phyloP scores from a whole-genome alignment of 208 protist species.

The Polymyxa betae region DNA sequence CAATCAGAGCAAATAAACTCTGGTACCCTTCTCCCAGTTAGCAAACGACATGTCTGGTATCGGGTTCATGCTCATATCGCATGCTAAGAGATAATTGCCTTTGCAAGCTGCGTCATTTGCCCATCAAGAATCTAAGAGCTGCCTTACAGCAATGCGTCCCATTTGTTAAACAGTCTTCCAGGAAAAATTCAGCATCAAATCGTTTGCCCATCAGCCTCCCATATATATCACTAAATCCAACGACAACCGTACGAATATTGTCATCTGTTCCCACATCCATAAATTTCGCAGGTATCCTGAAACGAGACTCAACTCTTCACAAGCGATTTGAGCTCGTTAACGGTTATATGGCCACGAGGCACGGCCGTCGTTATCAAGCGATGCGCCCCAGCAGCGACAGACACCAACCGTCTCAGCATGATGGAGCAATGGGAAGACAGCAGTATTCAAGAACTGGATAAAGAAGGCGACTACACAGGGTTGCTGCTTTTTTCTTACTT shows the following conservation, averaged over 20 bases:
- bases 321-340: not conserved
- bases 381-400: too few relatives aligned
- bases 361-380: too few relatives aligned
- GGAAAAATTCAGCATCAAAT: slow-evolving; percentile 55
- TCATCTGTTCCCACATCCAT: not conserved
- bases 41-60: slow-evolving; percentile 19
- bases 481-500: too few relatives aligned
- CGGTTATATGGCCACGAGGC: not conserved
- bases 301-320: not conserved
- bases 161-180: slow-evolving; percentile 26
- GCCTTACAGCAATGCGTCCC: slow-evolving; percentile 40
- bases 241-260: not conserved
- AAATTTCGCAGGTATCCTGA: not conserved
- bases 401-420: too few relatives aligned
- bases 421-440: too few relatives aligned
- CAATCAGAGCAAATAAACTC: not conserved
- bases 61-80: slow-evolving; percentile 54
- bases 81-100: slow-evolving; percentile 53
- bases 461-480: too few relatives aligned
- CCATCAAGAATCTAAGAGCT: too few relatives aligned
- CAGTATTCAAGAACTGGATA: too few relatives aligned
- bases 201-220: slow-evolving; percentile 50
- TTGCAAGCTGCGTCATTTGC: not conserved
- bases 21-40: slow-evolving; percentile 50
- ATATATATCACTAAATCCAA: slow-evolving; percentile 56